Percentiles rank a stretch among this genome's conserved stretches.
phyloP scores from a whole-genome alignment of 495 filamentous ascomycete genomes.

The Neohortaea acidophila region DNA sequence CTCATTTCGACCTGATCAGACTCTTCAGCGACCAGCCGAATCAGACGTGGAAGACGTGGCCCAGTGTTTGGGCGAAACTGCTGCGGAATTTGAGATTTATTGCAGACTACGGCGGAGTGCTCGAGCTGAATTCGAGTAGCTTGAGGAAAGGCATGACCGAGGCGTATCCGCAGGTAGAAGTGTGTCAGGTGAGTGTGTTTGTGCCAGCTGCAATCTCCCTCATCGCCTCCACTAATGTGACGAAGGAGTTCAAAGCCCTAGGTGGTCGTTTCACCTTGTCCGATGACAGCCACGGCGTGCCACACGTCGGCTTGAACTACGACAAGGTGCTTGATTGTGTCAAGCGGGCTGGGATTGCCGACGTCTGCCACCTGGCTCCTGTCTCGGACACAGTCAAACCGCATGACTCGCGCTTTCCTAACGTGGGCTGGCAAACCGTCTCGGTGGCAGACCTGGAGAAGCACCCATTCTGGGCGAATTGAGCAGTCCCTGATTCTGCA shows the following conservation, averaged over 20 bases:
- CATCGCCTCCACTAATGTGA: neutral
- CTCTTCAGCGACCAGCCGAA: constrained; percentile 56
- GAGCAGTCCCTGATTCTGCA: too few relatives aligned
- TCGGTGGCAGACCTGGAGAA: constrained; percentile 4
- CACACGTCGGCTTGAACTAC: constrained; percentile 63
- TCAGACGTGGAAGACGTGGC: constrained; percentile 36
- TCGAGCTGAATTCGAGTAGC: constrained; percentile 78
- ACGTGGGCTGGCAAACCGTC: constrained; percentile 9
- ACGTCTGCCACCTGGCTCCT: constrained; percentile 20
- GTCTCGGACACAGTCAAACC: neutral
- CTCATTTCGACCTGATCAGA: constrained; percentile 86
- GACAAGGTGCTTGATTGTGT: constrained; percentile 43
- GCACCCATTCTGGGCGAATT: constrained; percentile 15
- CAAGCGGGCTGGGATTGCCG: constrained; percentile 31
- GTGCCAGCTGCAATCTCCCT: neutral
- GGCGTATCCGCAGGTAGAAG: constrained; percentile 68
- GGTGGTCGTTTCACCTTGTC: constrained; percentile 77
- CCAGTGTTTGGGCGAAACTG: constrained; percentile 55
- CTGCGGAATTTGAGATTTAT: constrained; percentile 58
- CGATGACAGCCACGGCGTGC: constrained; percentile 79
- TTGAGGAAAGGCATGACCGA: constrained; percentile 80
- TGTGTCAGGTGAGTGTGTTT: constrained; percentile 62
- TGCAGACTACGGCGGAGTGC: constrained; percentile 55
- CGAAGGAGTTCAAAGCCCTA: constrained; percentile 41
- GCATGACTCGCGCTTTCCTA: constrained; percentile 17